phyloP scores from a whole-genome alignment of 176 grass and related monocot genomes.

The Ensete ventricosum region DNA sequence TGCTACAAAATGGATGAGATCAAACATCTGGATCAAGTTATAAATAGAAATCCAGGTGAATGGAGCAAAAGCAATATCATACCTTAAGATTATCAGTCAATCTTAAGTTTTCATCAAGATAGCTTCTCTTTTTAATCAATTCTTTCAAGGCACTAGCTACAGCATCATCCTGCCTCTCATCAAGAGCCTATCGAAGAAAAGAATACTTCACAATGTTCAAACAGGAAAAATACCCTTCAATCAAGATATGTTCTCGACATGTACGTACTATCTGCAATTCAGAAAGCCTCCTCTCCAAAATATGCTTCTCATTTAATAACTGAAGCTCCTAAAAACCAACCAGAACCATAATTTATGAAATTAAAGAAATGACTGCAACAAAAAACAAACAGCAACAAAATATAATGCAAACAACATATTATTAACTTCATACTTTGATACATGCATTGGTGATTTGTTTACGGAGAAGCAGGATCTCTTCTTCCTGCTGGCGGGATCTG shows the following conservation, averaged over 20 bases:
- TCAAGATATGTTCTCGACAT: conserved; percentile 15
- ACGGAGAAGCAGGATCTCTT: conserved; percentile 62
- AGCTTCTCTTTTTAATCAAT: conserved; percentile 65
- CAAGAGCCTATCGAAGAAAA: conserved; percentile 49
- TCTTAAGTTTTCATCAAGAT: conserved; percentile 67
- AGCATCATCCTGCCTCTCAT: conserved; percentile 84
- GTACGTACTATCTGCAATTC: conserved; percentile 71
- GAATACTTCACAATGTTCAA: not conserved
- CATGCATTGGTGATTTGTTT: conserved; percentile 70
- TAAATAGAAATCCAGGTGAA: too few species aligned
- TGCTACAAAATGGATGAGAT: not conserved
- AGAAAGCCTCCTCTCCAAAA: conserved; percentile 78
- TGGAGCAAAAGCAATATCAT: conserved; percentile 31
- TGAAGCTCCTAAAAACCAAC: conserved; percentile 55
- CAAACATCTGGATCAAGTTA: not conserved
- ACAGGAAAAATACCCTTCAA: conserved; percentile 4
- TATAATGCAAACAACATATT: too few species aligned
- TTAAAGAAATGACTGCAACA: conserved; percentile 10
- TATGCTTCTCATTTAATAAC: conserved; percentile 81
- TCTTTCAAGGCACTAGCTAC: conserved; percentile 77
- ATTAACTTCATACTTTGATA: conserved; percentile 45
- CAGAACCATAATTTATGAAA: conserved; percentile 21
- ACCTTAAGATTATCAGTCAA: conserved; percentile 79
- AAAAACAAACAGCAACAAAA: not conserved
- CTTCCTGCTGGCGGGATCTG: conserved; percentile 67